Conservation (phyloP, 306 rosid species). For the Herpetospermum pedunculosum region DNA sequence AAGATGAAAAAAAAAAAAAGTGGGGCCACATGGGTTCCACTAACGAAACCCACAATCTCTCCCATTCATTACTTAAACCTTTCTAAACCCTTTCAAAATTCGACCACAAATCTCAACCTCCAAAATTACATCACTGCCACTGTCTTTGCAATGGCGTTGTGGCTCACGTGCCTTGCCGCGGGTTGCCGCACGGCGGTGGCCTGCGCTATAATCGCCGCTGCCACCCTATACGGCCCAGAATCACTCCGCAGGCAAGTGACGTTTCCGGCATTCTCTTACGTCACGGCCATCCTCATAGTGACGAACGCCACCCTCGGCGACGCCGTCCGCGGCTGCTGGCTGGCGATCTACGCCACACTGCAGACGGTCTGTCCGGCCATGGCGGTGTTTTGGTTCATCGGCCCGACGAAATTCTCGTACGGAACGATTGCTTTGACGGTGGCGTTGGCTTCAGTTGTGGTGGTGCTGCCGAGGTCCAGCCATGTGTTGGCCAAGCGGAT, state of each 20-base stretch:
- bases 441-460: conserved; percentile 42
- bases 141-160: background rate
- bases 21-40: background rate
- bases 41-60: background rate
- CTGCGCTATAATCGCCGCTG: conserved; percentile 39
- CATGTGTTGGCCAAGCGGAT: conserved; percentile 47
- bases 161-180: conserved; percentile 33
- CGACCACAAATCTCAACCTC: background rate
- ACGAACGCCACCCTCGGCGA: conserved; percentile 51
- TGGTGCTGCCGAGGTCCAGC: conserved; percentile 36
- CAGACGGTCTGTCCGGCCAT: conserved; percentile 44
- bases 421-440: conserved; percentile 33
- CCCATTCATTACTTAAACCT: background rate
- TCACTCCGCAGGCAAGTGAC: conserved; percentile 22
- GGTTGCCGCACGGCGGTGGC: conserved; percentile 47
- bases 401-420: conserved; percentile 29
- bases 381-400: conserved; percentile 37
- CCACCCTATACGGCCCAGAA: conserved; percentile 39
- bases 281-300: conserved; percentile 37
- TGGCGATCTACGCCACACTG: conserved; percentile 36
- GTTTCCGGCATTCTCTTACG: conserved; percentile 64
- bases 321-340: conserved; percentile 36
- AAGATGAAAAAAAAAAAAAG: background rate
- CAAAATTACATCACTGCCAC: background rate
- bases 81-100: background rate